Evolutionary conservation across 1,284 basidiomycete genomes (phyloP).

Genomic region (Gymnopus androsaceus): DNA sequence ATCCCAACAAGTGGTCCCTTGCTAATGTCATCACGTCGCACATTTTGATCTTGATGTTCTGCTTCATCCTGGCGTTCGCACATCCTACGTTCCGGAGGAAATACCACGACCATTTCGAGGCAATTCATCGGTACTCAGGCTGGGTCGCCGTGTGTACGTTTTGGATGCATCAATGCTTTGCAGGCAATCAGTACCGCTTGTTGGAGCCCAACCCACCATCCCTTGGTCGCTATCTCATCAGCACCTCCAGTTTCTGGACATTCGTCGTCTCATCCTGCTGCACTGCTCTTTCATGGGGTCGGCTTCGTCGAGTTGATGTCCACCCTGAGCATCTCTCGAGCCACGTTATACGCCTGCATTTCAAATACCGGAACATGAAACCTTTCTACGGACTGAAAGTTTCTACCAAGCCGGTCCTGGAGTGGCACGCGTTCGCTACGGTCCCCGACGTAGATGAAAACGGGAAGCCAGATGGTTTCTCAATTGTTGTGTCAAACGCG

Average conservation of each 20-base stretch:
- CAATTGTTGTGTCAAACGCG: conserved; percentile 55
- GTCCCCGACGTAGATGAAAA: conserved; percentile 54
- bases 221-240: conserved; percentile 37
- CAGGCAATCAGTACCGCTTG: conserved; percentile 37
- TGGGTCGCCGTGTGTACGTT: conserved; percentile 37
- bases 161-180: background rate
- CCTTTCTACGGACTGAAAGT: conserved; percentile 61
- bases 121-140: conserved; percentile 43
- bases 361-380: conserved; percentile 49
- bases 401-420: conserved; percentile 52
- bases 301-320: conserved; percentile 42
- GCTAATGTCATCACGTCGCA: conserved; percentile 13
- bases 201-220: conserved; percentile 39
- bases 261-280: background rate
- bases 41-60: conserved; percentile 42
- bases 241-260: background rate
- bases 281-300: conserved; percentile 32
- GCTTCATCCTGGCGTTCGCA: conserved; percentile 39
- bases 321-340: conserved; percentile 42
- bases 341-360: conserved; percentile 45
- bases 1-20: conserved; percentile 29
- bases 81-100: conserved; percentile 37
- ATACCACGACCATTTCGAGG: conserved; percentile 42
- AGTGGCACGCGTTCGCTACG: conserved; percentile 66
- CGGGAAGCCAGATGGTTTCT: conserved; percentile 56